Percentiles rank a stretch among this genome's conserved stretches.
phyloP scores from a whole-genome alignment of 139 green algal genomes.

The Prasinococcaceae sp. region DNA sequence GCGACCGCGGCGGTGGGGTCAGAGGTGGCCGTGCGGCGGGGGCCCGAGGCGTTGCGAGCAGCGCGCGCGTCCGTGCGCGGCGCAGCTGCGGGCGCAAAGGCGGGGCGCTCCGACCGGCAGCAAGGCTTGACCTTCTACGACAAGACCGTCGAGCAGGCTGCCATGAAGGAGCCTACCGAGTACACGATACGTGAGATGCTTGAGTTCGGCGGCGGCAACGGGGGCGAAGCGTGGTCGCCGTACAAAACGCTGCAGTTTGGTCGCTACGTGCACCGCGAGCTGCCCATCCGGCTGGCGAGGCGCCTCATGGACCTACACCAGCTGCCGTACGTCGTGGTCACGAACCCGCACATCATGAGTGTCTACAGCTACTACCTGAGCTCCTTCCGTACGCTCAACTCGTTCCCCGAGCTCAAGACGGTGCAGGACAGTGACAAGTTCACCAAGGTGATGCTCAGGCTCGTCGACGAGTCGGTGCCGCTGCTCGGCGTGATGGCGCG shows the following conservation, averaged over 20 bases:
- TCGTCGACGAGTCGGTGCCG: conserved; percentile 64
- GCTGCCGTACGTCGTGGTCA: conserved; percentile 75
- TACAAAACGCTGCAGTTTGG: conserved; percentile 38
- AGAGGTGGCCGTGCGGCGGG: too few species aligned
- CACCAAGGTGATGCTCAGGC: conserved; percentile 44
- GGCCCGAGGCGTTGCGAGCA: too few species aligned
- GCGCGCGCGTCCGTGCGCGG: too few species aligned
- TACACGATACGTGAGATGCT: conserved; percentile 42
- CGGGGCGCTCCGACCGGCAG: too few species aligned
- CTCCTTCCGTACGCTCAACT: conserved; percentile 37
- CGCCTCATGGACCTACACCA: conserved; percentile 78
- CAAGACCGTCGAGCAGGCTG: conserved; percentile 13
- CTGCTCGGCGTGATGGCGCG: conserved; percentile 67
- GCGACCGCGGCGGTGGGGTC: too few species aligned
- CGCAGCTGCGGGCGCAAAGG: too few species aligned
- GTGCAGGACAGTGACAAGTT: conserved; percentile 56
- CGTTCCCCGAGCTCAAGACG: conserved; percentile 4
- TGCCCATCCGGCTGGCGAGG: conserved; percentile 62
- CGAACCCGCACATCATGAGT: conserved; percentile 71
- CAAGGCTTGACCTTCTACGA: conserved; percentile 25
- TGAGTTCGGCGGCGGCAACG: conserved; percentile 33
- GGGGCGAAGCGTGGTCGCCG: conserved; percentile 26
- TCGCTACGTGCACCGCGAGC: conserved; percentile 38
- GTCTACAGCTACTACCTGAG: conserved; percentile 68
- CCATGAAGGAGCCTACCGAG: neutral